Evolutionary conservation across 2,329 filamentous ascomycete species (phyloP).

Genomic region (Aspergillus puulaauensis): DNA sequence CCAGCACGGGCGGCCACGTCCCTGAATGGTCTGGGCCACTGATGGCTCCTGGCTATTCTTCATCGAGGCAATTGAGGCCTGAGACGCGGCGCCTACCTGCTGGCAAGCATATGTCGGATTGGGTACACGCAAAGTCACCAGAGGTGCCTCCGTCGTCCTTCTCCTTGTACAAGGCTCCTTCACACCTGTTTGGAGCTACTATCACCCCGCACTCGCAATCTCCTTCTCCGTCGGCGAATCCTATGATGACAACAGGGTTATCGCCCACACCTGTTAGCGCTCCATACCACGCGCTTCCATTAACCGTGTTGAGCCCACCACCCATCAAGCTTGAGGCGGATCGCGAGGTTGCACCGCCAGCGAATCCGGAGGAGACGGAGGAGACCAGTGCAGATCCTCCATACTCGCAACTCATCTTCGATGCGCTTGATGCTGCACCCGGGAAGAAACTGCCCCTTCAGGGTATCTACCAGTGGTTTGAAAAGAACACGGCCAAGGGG

Average conservation of each 20-base stretch:
- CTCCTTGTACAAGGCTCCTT: slow-evolving; percentile 12
- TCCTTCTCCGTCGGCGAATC: not conserved
- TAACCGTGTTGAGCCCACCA: slow-evolving; percentile 10
- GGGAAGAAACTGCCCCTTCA: slow-evolving; percentile 73
- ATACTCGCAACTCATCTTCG: slow-evolving; percentile 80
- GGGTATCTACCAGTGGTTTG: slow-evolving; percentile 90
- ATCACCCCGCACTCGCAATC: slow-evolving; percentile 4
- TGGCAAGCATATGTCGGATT: slow-evolving; percentile 10
- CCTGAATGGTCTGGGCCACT: slow-evolving; percentile 13
- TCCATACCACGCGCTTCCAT: slow-evolving; percentile 20
- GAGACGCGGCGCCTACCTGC: slow-evolving; percentile 11
- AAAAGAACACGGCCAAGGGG: slow-evolving; percentile 74
- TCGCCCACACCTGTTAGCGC: slow-evolving; percentile 24
- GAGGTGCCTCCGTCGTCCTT: not conserved
- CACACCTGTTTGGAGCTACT: slow-evolving; percentile 5
- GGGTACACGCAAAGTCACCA: slow-evolving; percentile 12
- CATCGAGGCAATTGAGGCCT: slow-evolving; percentile 14
- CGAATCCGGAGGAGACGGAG: slow-evolving; percentile 21
- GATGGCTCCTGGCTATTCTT: slow-evolving; percentile 13
- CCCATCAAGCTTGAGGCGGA: slow-evolving; percentile 9
- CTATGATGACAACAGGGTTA: not conserved
- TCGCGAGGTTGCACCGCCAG: slow-evolving; percentile 24
- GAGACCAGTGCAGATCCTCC: slow-evolving; percentile 55
- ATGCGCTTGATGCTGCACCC: slow-evolving; percentile 68
- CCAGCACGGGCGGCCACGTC: slow-evolving; percentile 5